Conservation (phyloP, 2,329 filamentous ascomycete genomes). For the Trichoderma pleuroti region DNA sequence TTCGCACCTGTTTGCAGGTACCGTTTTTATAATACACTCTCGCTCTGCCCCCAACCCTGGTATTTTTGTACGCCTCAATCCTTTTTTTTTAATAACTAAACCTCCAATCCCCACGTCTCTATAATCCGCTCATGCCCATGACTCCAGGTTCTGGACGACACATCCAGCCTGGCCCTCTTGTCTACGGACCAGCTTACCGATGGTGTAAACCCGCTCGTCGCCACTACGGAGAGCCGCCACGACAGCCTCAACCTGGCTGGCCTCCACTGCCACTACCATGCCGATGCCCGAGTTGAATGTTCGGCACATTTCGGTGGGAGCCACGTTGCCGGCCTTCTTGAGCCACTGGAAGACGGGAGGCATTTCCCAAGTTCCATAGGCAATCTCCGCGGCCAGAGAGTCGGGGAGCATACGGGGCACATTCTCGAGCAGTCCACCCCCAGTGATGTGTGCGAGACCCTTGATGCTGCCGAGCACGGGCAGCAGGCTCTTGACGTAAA, state of each 20-base stretch:
- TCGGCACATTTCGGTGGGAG: constrained; percentile 74
- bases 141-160: constrained; percentile 34
- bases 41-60: neutral
- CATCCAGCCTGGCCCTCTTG: constrained; percentile 37
- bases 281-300: constrained; percentile 95
- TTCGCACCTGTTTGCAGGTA: neutral
- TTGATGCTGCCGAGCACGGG: constrained; percentile 69
- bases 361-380: constrained; percentile 70
- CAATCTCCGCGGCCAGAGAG: constrained; percentile 74
- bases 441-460: constrained; percentile 95
- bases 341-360: constrained; percentile 86
- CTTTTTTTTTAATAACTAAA: neutral
- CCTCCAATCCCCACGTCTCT: no score
- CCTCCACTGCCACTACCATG: constrained; percentile 82
- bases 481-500: constrained; percentile 85
- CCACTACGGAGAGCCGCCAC: constrained; percentile 53
- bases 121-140: constrained; percentile 26
- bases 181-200: constrained; percentile 68
- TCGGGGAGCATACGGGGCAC: constrained; percentile 87
- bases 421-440: constrained; percentile 89
- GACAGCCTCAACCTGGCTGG: constrained; percentile 59
- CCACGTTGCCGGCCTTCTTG: constrained; percentile 67
- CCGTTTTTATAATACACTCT: constrained; percentile 1
- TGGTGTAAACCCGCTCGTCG: constrained; percentile 69
- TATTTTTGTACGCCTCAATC: constrained; percentile 5